Percentiles rank a stretch among this genome's conserved stretches.
Evolutionary conservation across 352 stramenopile genomes (phyloP).

Genomic region (Pythium dissotocum): DNA sequence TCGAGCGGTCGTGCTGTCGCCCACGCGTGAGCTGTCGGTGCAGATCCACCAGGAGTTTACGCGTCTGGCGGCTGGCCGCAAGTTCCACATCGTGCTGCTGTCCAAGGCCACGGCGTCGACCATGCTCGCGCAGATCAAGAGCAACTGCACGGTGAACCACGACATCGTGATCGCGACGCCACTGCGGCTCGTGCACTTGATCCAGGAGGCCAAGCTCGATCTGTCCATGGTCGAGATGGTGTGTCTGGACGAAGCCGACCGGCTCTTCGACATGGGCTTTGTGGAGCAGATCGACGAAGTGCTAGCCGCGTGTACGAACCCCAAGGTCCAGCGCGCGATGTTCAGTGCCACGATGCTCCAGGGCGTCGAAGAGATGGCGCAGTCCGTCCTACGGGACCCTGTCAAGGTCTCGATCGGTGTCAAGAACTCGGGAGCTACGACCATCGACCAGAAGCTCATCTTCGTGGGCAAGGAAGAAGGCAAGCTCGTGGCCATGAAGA

Average conservation of each 20-base stretch:
- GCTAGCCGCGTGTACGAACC: slow-evolving; percentile 88
- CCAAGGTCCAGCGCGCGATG: slow-evolving; percentile 91
- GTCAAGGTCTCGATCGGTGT: slow-evolving; percentile 94
- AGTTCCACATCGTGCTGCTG: slow-evolving; percentile 89
- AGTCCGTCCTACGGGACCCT: slow-evolving; percentile 96
- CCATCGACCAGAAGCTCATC: slow-evolving; percentile 94
- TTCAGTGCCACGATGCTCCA: slow-evolving; percentile 98
- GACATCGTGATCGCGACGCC: slow-evolving; percentile 97
- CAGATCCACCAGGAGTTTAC: slow-evolving; percentile 97
- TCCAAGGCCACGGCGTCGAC: slow-evolving; percentile 92
- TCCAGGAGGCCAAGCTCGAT: slow-evolving; percentile 86
- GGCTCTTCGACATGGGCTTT: slow-evolving; percentile 97
- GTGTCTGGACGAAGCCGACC: slow-evolving; percentile 98
- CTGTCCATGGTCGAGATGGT: slow-evolving; percentile 91
- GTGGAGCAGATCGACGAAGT: slow-evolving; percentile 98
- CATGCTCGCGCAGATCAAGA: slow-evolving; percentile 75
- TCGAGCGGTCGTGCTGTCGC: slow-evolving; percentile 94
- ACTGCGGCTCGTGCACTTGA: slow-evolving; percentile 92
- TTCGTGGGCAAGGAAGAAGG: slow-evolving; percentile 99
- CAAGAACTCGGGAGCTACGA: slow-evolving; percentile 86
- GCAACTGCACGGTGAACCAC: slow-evolving; percentile 78
- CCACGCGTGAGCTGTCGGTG: slow-evolving; percentile 96
- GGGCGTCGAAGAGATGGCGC: slow-evolving; percentile 94
- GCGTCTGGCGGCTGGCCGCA: slow-evolving; percentile 86
- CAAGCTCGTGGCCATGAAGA: slow-evolving; percentile 97